Evolutionary conservation across 192 early-diverging fungal species (phyloP), one percentile per base, ranked within the genome.

Genomic region (Coemansia sp.): DNA sequence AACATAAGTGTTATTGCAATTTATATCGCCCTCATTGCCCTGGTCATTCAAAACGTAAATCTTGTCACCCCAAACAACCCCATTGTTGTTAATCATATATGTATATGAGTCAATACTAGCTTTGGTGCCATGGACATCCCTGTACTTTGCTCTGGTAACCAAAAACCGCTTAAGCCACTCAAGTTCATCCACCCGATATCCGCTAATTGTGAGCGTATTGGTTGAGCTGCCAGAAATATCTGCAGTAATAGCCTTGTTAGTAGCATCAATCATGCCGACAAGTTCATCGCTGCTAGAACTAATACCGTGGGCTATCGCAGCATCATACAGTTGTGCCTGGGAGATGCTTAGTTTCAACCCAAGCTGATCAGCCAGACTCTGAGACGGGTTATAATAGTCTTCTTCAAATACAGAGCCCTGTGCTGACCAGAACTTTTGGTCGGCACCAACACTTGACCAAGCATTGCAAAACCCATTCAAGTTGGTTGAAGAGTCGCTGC

Each of bases 321-420:
- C 59, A 57, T 85, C 84, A 51, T 85, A 85, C 36, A 85, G 31
- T 52, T 79, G 79, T 0, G 69, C 84, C 15, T 70, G 62, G 34
- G 61, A 38, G 15, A 82, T 52, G 36, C 68, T 53, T 2, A 74
- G 54, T 23, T 53, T 60, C 10, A 84, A 23, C 0, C 72, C 75
- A 17, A 74, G 48, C 2, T 47, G 38, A n/a, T 82, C 60, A 17
- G 82, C 72, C 40, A 60, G 14, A 1, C 7, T 20, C 37, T 67
- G 58, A 2, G 58, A 67, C n/a, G 38, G 14, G 2, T 51, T 28
- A 22, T 55, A 67, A 44, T 67, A 67, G 11, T 54, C 47, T 8
- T 21, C 46, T n/a, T 60, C 38, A 25, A 60, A 60, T 4, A 67
- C 37, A 9, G 65, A 46, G 11, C 52, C 65, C 42, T 67, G 65